Evolutionary conservation across 1,284 basidiomycete species (phyloP).

Genomic region (Fomitopsis betulina): DNA sequence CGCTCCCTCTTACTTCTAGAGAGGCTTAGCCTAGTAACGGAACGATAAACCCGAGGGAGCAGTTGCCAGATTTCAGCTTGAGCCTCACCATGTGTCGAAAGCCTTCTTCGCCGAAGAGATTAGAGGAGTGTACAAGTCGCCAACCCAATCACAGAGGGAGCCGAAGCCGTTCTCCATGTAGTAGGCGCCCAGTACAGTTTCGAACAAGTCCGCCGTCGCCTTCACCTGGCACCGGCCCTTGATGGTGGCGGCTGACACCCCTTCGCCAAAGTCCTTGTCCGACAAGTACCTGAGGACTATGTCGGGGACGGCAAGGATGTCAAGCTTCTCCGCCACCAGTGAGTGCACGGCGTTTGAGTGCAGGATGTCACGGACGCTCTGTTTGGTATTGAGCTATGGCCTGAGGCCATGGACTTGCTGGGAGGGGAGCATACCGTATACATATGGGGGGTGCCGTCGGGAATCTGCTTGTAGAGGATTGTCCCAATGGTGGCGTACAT

Average conservation of each 20-base stretch:
- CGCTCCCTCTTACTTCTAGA: background rate
- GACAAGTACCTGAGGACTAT: conserved; percentile 20
- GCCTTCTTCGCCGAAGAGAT: conserved; percentile 15
- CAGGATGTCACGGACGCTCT: conserved; percentile 21
- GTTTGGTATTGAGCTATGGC: background rate
- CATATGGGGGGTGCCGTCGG: conserved; percentile 23
- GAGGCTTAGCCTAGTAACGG: background rate
- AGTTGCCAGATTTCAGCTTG: background rate
- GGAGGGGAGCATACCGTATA: conserved; percentile 25
- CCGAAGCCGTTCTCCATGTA: conserved; percentile 26
- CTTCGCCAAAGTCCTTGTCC: conserved; percentile 22
- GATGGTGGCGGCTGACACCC: conserved; percentile 7
- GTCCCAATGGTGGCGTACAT: conserved; percentile 29
- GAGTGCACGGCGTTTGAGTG: conserved; percentile 28
- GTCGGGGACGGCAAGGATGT: conserved; percentile 24
- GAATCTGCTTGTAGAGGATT: conserved; percentile 23
- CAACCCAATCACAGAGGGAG: conserved; percentile 23
- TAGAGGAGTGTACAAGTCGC: conserved; percentile 21
- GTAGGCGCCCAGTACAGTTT: conserved; percentile 28
- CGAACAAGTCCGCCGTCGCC: conserved; percentile 28
- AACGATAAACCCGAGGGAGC: background rate
- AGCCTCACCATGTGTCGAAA: conserved; percentile 14
- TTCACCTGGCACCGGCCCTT: conserved; percentile 20
- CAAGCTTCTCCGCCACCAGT: conserved; percentile 27
- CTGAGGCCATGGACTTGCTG: background rate